Base-by-base conservation (phyloP, 371 early-diverging fungal genomes). In the Circinella minor region DNA sequence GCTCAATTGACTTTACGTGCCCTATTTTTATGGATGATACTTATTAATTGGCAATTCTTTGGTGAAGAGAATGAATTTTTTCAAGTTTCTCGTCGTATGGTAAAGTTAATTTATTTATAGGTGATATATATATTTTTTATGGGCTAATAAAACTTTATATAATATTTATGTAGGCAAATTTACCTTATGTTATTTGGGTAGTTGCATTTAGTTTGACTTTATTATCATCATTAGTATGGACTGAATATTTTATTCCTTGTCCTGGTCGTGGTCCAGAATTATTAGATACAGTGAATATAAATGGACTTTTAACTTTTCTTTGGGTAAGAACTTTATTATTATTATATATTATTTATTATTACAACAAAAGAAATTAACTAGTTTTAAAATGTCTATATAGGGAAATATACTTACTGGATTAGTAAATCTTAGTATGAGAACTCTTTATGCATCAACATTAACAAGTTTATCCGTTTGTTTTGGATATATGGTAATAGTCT, bases 261-360 rank as follows among this genome's bases (percentile, higher is more conserved):
- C 49, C 68, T 49, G 66, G 74, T 27, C 73, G 74, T 48, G 68
- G 85, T 43, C 93, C 93, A 0, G 67, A 73, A 10, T 65, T 96
- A 7, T 74, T 94, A 17, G 85, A 88, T 36, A 88, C 91, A 14
- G 77, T 96, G 67, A 96, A 96, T 74, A 73, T 75, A 51, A 94
- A 96, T 82, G 92, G 95, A 36, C 74, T 98, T 64, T 86, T 85
- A 4, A 86, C 91, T 13, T 98, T 98, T 78, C 73, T 98, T 63
- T 74, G 96, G 66, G 93, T 91, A 83, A 72, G 43, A 11, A 3
- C 9, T 6, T 9, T 43, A 43, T n/a, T n/a, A n/a, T n/a, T n/a
- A n/a, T n/a, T n/a, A n/a, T n/a, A n/a, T n/a, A n/a, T n/a, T n/a
- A n/a, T n/a, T n/a, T n/a, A n/a, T n/a, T n/a, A n/a, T n/a, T 43